Evolutionary conservation across 78 protist genomes (phyloP), one percentile per base, ranked within the genome.

Genomic region (Planoprotostelium fungivorum): DNA sequence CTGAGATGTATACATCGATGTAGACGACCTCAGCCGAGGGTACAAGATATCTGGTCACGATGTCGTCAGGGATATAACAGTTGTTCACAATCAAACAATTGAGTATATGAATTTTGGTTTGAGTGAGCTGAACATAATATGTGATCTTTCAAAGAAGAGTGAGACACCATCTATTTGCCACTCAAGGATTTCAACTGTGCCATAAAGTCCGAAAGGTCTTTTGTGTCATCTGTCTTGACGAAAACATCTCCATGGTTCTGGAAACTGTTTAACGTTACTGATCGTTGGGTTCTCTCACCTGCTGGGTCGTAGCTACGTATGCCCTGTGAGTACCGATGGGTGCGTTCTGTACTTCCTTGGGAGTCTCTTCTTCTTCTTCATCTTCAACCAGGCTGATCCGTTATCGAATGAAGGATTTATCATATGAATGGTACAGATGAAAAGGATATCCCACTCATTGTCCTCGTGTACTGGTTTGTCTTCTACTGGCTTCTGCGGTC

Each of bases 371-470:
- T 5, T 51, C 73, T 51, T 51, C 73, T 51, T 51, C 73, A 51
- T 51, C 73, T 25, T 51, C 73, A 25, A 51, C 73, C 5, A 51
- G 73, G 73, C 73, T 51, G 73, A 51, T 51, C 73, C 73, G 73
- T 51, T 51, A 16, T 51, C 16, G 73, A 16, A 25, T 16, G 16
- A 51, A 16, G 16, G 16, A 51, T 25, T 51, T 51, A 51, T 51
- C 73, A 51, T 25, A 51, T 25, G 16, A 51, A 51, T 51, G 73
- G 5, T 51, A 5, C 5, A 51, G 5, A 25, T 37, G 29, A 85
- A 85, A 85, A 36, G 36, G 37, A 36, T 85, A 85, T 36, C 87
- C 87, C 87, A 85, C 5, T 85, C 87, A 85, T 85, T 85, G 37
- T 85, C 87, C 37, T 85, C 87, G 37, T 85, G 87, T 5, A 85